phyloP scores from a whole-genome alignment of 78 protist genomes.

The Dictyostelium purpureum region DNA sequence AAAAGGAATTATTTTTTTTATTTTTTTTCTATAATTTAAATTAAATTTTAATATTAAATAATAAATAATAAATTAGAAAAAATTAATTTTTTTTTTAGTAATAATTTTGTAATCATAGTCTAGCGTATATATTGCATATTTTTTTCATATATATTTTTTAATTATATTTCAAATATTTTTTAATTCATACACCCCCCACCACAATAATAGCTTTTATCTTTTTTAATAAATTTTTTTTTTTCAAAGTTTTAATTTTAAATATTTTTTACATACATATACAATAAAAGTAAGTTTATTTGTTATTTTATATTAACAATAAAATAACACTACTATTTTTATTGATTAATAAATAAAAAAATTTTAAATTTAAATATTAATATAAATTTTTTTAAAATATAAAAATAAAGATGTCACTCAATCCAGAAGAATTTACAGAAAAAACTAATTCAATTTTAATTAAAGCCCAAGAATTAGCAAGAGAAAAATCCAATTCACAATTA shows the following conservation, averaged over 20 bases:
- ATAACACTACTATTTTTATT: too few relatives aligned
- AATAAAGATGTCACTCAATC: conserved; percentile 42
- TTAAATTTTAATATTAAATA: neutral
- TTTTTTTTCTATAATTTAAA: neutral
- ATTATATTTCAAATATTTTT: too few relatives aligned
- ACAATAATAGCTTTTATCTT: too few relatives aligned
- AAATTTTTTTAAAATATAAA: neutral
- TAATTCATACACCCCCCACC: too few relatives aligned
- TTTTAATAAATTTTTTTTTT: too few relatives aligned
- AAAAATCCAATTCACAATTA: conserved; percentile 35
- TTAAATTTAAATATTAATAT: too few relatives aligned
- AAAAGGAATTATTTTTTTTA: neutral
- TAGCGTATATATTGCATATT: too few relatives aligned
- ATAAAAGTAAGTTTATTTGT: neutral
- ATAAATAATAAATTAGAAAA: neutral
- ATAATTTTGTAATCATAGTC: neutral
- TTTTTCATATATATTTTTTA: too few relatives aligned
- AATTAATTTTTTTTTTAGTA: neutral
- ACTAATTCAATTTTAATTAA: conserved; percentile 56
- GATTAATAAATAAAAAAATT: too few relatives aligned
- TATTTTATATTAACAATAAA: neutral
- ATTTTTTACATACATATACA: neutral
- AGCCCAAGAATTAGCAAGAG: conserved; percentile 70
- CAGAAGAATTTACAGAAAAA: conserved; percentile 82
- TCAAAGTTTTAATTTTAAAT: too few relatives aligned